Evolutionary conservation across 441 rosid species (phyloP).

Genomic region (Macaranga tanarius): DNA sequence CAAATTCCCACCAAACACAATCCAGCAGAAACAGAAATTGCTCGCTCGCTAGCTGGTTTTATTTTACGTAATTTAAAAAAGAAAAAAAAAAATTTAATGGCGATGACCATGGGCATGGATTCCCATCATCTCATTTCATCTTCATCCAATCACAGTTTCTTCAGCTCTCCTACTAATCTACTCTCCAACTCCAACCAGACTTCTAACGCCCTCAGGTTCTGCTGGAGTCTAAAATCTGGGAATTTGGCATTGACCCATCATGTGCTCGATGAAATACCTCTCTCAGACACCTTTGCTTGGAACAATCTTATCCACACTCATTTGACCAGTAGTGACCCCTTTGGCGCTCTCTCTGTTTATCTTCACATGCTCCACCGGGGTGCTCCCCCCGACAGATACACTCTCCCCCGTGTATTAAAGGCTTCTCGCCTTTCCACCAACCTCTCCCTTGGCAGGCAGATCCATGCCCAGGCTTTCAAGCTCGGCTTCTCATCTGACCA

Average conservation of each 20-base stretch:
- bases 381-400: conserved; percentile 40
- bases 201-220: too few relatives aligned
- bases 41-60: too few relatives aligned
- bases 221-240: background rate
- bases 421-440: conserved; percentile 38
- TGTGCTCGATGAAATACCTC: conserved; percentile 46
- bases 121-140: too few relatives aligned
- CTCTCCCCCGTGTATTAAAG: conserved; percentile 43
- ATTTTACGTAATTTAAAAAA: too few relatives aligned
- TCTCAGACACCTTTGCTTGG: conserved; percentile 40
- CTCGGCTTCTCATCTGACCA: conserved; percentile 38
- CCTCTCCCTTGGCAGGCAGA: conserved; percentile 37
- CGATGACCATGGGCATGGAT: too few relatives aligned
- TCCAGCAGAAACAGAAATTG: too few relatives aligned
- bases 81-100: too few relatives aligned
- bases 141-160: too few relatives aligned
- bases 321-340: conserved; percentile 30
- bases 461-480: conserved; percentile 48
- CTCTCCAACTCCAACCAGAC: too few relatives aligned
- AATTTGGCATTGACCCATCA: conserved; percentile 26
- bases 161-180: too few relatives aligned
- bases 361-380: conserved; percentile 47
- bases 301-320: conserved; percentile 42
- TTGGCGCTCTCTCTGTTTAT: conserved; percentile 34
- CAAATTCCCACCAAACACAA: too few relatives aligned